Conservation (phyloP, 768 basidiomycete genomes). For the Galerina marginata region DNA sequence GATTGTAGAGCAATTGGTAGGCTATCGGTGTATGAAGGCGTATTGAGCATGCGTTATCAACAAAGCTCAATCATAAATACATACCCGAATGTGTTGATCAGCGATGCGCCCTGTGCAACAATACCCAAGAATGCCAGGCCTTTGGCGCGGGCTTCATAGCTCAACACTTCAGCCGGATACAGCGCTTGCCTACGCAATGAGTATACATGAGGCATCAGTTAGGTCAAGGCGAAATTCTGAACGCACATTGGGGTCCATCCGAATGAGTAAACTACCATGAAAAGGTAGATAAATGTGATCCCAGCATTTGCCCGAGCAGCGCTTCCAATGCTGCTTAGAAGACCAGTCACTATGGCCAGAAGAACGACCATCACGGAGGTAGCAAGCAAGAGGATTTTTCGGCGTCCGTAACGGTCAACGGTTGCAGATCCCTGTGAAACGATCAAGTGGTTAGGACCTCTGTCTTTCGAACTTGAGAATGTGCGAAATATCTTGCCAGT, state of each 20-base stretch:
- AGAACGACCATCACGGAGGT: constrained; percentile 43
- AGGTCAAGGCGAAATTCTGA: not conserved
- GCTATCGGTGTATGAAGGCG: constrained; percentile 22
- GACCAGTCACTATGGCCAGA: constrained; percentile 51
- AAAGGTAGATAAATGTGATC: constrained; percentile 55
- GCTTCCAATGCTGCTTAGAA: constrained; percentile 44
- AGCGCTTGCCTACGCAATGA: constrained; percentile 47
- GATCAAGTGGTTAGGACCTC: not conserved
- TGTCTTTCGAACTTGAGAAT: not conserved
- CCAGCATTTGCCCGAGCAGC: constrained; percentile 51
- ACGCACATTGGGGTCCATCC: constrained; percentile 61
- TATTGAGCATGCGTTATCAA: not conserved
- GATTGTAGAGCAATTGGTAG: constrained; percentile 52
- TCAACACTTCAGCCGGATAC: constrained; percentile 58
- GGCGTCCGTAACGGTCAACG: constrained; percentile 55
- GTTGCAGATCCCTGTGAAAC: constrained; percentile 47
- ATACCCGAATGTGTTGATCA: constrained; percentile 58
- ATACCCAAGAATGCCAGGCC: constrained; percentile 55
- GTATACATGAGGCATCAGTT: not conserved
- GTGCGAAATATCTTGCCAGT: not conserved
- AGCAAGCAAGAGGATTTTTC: constrained; percentile 49
- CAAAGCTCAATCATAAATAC: constrained; percentile 9
- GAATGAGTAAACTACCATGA: constrained; percentile 59
- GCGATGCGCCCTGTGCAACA: constrained; percentile 44
- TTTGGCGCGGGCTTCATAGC: constrained; percentile 56